phyloP scores from a whole-genome alignment of 1,139 yeast species.

The Suhomyces taliae region DNA sequence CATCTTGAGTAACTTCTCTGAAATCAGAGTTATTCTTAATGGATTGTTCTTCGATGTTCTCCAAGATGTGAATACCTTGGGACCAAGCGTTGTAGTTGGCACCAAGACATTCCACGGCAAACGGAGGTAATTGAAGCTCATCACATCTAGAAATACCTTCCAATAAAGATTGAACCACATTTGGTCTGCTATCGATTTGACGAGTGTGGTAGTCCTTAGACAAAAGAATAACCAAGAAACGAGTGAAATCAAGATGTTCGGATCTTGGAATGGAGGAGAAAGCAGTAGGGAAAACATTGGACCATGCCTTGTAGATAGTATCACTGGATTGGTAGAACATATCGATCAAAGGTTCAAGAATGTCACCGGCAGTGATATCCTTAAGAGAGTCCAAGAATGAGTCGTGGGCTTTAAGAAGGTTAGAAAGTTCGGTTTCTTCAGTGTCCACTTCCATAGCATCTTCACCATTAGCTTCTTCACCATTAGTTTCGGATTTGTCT shows the following conservation, averaged over 20 bases:
- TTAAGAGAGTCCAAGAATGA: slow-evolving; percentile 49
- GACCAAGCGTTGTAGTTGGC: slow-evolving; percentile 91
- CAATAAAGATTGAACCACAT: slow-evolving; percentile 79
- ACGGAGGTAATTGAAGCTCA: slow-evolving; percentile 87
- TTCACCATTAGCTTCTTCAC: slow-evolving; percentile 7
- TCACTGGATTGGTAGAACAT: slow-evolving; percentile 81
- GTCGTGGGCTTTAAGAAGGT: slow-evolving; percentile 51
- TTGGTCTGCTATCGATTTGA: slow-evolving; percentile 84
- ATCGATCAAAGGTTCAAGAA: slow-evolving; percentile 73
- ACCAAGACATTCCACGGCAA: slow-evolving; percentile 85
- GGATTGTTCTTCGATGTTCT: slow-evolving; percentile 68
- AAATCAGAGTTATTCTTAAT: slow-evolving; percentile 71
- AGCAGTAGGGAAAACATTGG: slow-evolving; percentile 76
- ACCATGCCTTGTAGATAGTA: slow-evolving; percentile 84
- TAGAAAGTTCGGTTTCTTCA: slow-evolving; percentile 16
- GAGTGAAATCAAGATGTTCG: slow-evolving; percentile 79
- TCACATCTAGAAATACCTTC: slow-evolving; percentile 79
- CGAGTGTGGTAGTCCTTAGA: slow-evolving; percentile 91
- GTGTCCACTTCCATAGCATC: slow-evolving; percentile 26
- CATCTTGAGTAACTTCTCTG: slow-evolving; percentile 85
- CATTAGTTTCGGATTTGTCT: slow-evolving; percentile 1
- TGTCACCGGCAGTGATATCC: slow-evolving; percentile 53
- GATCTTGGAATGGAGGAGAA: slow-evolving; percentile 72
- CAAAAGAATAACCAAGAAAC: slow-evolving; percentile 72
- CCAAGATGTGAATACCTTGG: slow-evolving; percentile 79